Conservation (phyloP, 805 yeast species). For the Saccharomycopsis olivae region DNA sequence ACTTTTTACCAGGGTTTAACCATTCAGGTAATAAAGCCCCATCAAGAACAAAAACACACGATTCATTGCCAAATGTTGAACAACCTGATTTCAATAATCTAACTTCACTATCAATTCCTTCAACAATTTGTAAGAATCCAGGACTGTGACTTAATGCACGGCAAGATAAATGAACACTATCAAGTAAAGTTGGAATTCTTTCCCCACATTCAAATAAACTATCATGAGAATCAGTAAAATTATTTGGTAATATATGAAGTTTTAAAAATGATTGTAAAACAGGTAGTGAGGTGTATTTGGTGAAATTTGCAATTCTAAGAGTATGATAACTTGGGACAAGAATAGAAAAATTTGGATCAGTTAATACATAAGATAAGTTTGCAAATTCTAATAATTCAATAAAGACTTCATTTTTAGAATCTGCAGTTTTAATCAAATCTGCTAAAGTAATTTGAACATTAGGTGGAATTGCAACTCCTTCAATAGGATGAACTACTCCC, state of each 20-base stretch:
- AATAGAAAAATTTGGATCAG: slow-evolving; percentile 40
- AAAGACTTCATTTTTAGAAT: slow-evolving; percentile 31
- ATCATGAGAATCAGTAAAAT: slow-evolving; percentile 29
- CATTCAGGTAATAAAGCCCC: slow-evolving; percentile 56
- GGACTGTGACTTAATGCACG: slow-evolving; percentile 28
- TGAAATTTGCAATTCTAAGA: slow-evolving; percentile 30
- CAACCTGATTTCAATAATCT: slow-evolving; percentile 54
- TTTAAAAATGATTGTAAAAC: slow-evolving; percentile 45
- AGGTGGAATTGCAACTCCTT: slow-evolving; percentile 46
- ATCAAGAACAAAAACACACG: slow-evolving; percentile 58
- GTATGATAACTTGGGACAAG: slow-evolving; percentile 61
- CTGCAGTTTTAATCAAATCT: slow-evolving; percentile 49
- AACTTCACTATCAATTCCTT: slow-evolving; percentile 48
- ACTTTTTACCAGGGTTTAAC: slow-evolving; percentile 39
- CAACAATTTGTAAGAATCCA: slow-evolving; percentile 30
- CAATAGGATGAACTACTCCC: slow-evolving; percentile 75
- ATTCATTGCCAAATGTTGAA: slow-evolving; percentile 27
- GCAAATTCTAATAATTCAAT: slow-evolving; percentile 36
- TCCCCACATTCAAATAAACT: slow-evolving; percentile 37
- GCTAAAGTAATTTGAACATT: slow-evolving; percentile 39
- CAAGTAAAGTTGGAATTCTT: slow-evolving; percentile 33
- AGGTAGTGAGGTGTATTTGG: slow-evolving; percentile 33
- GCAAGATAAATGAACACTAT: slow-evolving; percentile 35
- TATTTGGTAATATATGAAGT: slow-evolving; percentile 59
- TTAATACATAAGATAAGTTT: slow-evolving; percentile 33